These are phyloP conservation scores for Calocera cornea DNA, from an alignment of 768 basidiomycete species.

Conservation along the genomic window DNA sequence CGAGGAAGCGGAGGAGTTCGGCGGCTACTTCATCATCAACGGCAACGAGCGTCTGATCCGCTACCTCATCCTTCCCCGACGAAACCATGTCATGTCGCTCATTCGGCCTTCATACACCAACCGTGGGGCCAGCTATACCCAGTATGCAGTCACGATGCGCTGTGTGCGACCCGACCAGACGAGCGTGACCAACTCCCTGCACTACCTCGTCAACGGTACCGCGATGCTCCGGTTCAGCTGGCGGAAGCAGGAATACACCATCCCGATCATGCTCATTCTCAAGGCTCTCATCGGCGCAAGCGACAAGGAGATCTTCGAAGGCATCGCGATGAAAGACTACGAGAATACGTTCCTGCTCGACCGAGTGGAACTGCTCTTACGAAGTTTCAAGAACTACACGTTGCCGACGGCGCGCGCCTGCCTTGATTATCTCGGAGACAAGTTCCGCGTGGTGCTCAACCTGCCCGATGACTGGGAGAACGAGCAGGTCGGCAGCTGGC, in stretches of 20 bases:
- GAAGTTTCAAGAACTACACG: conserved; percentile 89
- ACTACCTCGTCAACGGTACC: conserved; percentile 90
- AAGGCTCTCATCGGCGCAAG: conserved; percentile 85
- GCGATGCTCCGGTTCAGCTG: conserved; percentile 95
- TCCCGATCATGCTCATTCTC: conserved; percentile 91
- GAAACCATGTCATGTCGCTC: conserved; percentile 90
- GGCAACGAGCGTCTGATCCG: conserved; percentile 98
- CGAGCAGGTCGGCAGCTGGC: conserved; percentile 60
- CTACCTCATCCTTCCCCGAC: conserved; percentile 87
- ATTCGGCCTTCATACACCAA: conserved; percentile 81
- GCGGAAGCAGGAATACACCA: conserved; percentile 96
- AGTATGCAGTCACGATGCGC: conserved; percentile 87
- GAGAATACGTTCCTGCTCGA: conserved; percentile 95
- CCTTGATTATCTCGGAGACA: conserved; percentile 88
- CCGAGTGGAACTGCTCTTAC: conserved; percentile 82
- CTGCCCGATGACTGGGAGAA: conserved; percentile 91
- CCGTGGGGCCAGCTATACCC: conserved; percentile 89
- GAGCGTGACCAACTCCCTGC: conserved; percentile 87
- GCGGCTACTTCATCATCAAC: conserved; percentile 97
- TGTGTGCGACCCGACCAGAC: conserved; percentile 90
- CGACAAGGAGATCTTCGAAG: conserved; percentile 94
- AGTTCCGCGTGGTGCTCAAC: conserved; percentile 83
- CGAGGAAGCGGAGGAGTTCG: conserved; percentile 97
- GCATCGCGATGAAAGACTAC: conserved; percentile 91
- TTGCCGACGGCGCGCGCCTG: conserved; percentile 82